A percentile compares a stretch with the other conserved stretches of the same genome.
These are phyloP conservation scores for Podaxis pistillaris DNA, from an alignment of 768 basidiomycete species.

Conservation along the genomic window DNA sequence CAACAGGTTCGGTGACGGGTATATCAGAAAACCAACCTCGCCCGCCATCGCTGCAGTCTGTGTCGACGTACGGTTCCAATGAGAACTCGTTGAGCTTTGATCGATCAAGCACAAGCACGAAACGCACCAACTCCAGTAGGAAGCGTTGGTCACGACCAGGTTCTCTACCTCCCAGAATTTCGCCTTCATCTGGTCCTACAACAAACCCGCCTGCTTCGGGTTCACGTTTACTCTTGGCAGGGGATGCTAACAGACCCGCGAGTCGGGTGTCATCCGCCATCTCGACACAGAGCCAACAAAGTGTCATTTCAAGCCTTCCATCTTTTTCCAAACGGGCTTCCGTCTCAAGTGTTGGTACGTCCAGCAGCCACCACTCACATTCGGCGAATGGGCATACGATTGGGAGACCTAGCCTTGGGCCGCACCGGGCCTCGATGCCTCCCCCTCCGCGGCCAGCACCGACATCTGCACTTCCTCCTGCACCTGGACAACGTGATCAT, in stretches of 20 bases:
- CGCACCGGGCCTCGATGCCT: constrained; percentile 60
- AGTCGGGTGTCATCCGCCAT: constrained; percentile 37
- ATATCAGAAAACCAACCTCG: constrained; percentile 38
- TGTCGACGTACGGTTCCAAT: constrained; percentile 42
- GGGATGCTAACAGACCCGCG: constrained; percentile 31
- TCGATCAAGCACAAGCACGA: constrained; percentile 36
- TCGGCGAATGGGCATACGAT: constrained; percentile 15
- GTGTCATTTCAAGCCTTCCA: constrained; percentile 44
- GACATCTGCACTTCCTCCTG: constrained; percentile 65
- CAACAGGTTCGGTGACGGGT: constrained; percentile 31
- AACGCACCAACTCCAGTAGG: constrained; percentile 28
- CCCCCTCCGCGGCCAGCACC: constrained; percentile 76
- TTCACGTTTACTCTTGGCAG: constrained; percentile 29
- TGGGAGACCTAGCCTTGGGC: constrained; percentile 13
- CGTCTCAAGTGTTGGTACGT: constrained; percentile 42
- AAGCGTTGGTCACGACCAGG: constrained; percentile 58
- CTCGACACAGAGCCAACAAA: constrained; percentile 39
- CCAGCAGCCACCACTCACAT: constrained; percentile 30
- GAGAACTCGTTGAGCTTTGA: constrained; percentile 34
- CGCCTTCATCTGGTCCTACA: constrained; percentile 61
- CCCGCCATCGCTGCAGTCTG: constrained; percentile 41
- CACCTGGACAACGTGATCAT: constrained; percentile 39
- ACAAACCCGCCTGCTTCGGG: constrained; percentile 34
- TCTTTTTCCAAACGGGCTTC: constrained; percentile 55
- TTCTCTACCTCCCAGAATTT: constrained; percentile 45